A percentile compares a stretch with the other conserved stretches of the same genome.
Conservation (phyloP, 2,329 filamentous ascomycete species). For the Dactylonectria estremocensis region DNA sequence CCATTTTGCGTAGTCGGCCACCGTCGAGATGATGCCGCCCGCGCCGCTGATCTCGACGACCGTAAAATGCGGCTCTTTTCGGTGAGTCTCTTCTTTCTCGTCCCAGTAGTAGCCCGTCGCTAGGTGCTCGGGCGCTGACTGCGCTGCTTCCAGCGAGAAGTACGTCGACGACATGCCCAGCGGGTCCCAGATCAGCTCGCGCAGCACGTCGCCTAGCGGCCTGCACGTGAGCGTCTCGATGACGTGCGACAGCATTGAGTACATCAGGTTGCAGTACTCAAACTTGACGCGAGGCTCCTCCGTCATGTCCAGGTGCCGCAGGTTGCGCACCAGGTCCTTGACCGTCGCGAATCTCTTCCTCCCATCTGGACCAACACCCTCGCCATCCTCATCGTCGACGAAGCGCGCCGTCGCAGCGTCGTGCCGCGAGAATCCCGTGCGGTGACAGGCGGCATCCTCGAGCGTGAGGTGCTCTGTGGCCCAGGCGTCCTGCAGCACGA, state of each 20-base stretch:
- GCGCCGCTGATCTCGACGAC: constrained; percentile 56
- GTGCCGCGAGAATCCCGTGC: constrained; percentile 64
- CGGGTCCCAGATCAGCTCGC: constrained; percentile 59
- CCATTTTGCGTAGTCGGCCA: constrained; percentile 68
- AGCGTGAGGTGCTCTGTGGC: constrained; percentile 66
- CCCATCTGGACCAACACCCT: constrained; percentile 51
- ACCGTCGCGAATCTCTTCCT: constrained; percentile 49
- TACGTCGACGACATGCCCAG: constrained; percentile 64
- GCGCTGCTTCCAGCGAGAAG: constrained; percentile 49
- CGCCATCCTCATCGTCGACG: constrained; percentile 48
- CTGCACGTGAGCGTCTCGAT: constrained; percentile 60
- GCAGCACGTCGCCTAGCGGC: constrained; percentile 58
- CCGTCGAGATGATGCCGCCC: constrained; percentile 61
- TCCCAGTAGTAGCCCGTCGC: constrained; percentile 62
- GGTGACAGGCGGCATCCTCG: constrained; percentile 68
- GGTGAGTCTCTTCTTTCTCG: constrained; percentile 41
- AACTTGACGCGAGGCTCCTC: constrained; percentile 61
- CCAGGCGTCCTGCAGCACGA: constrained; percentile 63
- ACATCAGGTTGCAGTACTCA: constrained; percentile 69
- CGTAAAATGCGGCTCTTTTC: constrained; percentile 46
- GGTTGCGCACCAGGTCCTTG: constrained; percentile 57
- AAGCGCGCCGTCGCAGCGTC: constrained; percentile 47
- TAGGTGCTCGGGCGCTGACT: constrained; percentile 48
- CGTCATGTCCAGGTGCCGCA: constrained; percentile 62
- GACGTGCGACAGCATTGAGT: constrained; percentile 59